Base-by-base conservation (phyloP, 2,329 filamentous ascomycete species). In the Aspergillus felis region DNA sequence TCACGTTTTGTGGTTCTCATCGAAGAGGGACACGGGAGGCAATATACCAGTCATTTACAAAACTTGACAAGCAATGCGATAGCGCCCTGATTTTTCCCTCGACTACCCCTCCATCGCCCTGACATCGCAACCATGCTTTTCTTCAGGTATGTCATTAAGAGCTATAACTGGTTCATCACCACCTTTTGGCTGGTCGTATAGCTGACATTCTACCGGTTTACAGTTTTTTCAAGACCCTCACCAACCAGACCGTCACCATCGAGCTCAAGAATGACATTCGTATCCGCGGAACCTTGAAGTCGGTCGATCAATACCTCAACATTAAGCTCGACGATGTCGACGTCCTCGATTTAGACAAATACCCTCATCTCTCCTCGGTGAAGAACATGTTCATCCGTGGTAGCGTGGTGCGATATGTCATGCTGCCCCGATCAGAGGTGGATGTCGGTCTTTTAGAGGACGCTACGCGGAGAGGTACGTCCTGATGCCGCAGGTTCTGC, bases 191-290 rank as follows among this genome's bases (percentile, higher is more conserved):
- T 51, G 51, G 55, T 9, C 29, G 24, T 14, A 27, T 17, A 25
- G 24, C 24, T 47, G 3, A 47, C 44, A 12, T 27, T 24, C 14
- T 25, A 14, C 3, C 10, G 44, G 2, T 27, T 6, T 54, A 25
- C 72, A 94, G 90, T 80, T 97, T 97, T 82, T 97, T 97, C 87
- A 97, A 97, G 78, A 97, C 93, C 54, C 89, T 97, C 70, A 95
- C 97, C 74, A 94, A 97, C 81, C 89, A 94, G 67, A 88, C 95
- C 81, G 92, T 99, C 71, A 97, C 92, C 50, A 92, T 99, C 73
- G 94, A 99, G 81, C 90, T 99, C 75, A 99, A 99, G 80, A 99
- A 99, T 76, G 94, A 99, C 79, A 96, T 99, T 68, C 92, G 92
- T 73, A 95, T 99, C 75, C 90, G 91, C 68, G 94, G 94, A 65